A percentile compares a stretch with the other conserved stretches of the same genome.
These are phyloP conservation scores for Trypanosoma lewisi DNA, from an alignment of 208 protist genomes.

Conservation along the genomic window DNA sequence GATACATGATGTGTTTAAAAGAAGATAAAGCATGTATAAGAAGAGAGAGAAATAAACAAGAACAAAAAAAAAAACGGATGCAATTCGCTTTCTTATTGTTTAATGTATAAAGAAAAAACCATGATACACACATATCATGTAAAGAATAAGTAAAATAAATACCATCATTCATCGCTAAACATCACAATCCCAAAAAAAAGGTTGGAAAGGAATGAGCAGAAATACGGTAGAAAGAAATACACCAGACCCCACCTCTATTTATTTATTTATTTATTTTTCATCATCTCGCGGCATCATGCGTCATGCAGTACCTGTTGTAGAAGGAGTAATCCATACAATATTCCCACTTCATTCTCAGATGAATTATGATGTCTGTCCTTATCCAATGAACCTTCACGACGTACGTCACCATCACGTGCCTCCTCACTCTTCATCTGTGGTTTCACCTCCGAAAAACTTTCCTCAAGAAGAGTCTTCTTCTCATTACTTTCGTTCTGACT, in stretches of 20 bases:
- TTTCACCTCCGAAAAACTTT: not conserved
- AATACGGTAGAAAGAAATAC: too few relatives aligned
- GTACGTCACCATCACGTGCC: not conserved
- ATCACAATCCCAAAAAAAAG: too few relatives aligned
- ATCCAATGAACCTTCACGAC: not conserved
- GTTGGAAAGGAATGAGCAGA: too few relatives aligned
- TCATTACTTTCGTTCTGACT: not conserved
- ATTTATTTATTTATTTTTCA: not conserved
- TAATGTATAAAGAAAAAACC: too few relatives aligned
- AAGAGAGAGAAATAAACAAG: too few relatives aligned
- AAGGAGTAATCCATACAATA: conserved; percentile 11
- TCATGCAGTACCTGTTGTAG: conserved; percentile 16
- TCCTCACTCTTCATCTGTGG: not conserved
- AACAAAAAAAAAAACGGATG: too few relatives aligned
- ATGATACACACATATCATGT: too few relatives aligned
- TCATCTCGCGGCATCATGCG: not conserved
- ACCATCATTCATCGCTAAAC: too few relatives aligned
- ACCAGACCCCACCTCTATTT: not conserved
- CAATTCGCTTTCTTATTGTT: too few relatives aligned
- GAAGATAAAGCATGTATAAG: too few relatives aligned
- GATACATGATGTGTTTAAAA: too few relatives aligned
- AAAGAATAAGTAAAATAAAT: too few relatives aligned
- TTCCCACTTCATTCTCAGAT: not conserved
- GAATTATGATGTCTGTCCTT: not conserved
- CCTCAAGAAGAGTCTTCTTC: not conserved